Conservation (phyloP, 768 basidiomycete genomes). For the Harrya chromipes region DNA sequence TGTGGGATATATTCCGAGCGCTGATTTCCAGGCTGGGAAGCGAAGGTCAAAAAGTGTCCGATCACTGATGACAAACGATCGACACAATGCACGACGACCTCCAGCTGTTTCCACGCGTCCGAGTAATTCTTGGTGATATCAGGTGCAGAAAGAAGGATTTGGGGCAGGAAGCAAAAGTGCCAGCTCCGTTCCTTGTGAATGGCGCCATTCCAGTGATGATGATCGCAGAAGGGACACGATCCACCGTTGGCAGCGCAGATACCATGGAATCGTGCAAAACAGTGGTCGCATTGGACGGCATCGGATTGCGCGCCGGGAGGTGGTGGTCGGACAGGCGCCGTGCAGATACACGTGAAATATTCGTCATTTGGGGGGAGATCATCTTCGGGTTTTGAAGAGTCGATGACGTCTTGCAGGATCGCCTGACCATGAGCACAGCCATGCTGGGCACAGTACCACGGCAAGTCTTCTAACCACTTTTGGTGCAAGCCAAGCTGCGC, state of each 20-base stretch:
- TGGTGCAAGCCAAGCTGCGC: constrained; percentile 63
- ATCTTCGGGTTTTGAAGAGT: constrained; percentile 71
- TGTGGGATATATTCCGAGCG: constrained; percentile 75
- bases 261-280: constrained; percentile 83
- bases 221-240: constrained; percentile 89
- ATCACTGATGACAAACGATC: constrained; percentile 73
- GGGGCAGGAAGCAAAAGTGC: constrained; percentile 79
- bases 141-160: constrained; percentile 68
- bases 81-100: constrained; percentile 74
- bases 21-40: constrained; percentile 66
- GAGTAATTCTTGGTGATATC: constrained; percentile 78
- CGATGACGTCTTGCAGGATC: constrained; percentile 73
- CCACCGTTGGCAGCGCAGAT: constrained; percentile 85
- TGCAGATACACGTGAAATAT: constrained; percentile 85
- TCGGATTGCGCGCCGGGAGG: constrained; percentile 70
- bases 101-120: constrained; percentile 74
- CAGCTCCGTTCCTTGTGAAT: constrained; percentile 79
- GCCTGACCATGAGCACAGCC: constrained; percentile 57
- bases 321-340: constrained; percentile 72
- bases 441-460: constrained; percentile 77
- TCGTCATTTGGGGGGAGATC: constrained; percentile 77
- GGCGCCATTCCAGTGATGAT: constrained; percentile 87
- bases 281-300: constrained; percentile 89
- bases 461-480: constrained; percentile 70
- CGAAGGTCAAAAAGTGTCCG: constrained; percentile 76